A percentile compares a stretch with the other conserved stretches of the same genome.
These are phyloP conservation scores for Penicillium brevicompactum DNA, from an alignment of 2,329 filamentous ascomycete species.

Conservation along the genomic window DNA sequence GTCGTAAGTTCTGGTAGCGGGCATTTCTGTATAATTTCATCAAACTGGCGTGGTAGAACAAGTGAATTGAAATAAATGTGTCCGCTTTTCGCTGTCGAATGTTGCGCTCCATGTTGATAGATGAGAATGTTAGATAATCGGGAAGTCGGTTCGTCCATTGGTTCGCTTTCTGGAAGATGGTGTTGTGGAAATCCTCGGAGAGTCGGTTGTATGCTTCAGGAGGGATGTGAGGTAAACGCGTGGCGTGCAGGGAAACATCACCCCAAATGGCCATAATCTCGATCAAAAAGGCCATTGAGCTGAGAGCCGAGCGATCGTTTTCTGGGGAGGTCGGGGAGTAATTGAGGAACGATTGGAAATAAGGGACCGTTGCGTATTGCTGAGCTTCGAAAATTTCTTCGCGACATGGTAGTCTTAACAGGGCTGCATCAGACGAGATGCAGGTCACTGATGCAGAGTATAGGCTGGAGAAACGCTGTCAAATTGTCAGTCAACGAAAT, in stretches of 20 bases:
- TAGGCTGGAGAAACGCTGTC: constrained; percentile 61
- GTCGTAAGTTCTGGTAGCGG: constrained; percentile 45
- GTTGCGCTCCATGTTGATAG: constrained; percentile 60
- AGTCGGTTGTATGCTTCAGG: constrained; percentile 45
- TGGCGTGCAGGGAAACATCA: constrained; percentile 63
- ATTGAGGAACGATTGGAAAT: constrained; percentile 59
- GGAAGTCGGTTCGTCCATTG: constrained; percentile 64
- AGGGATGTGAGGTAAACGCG: constrained; percentile 53
- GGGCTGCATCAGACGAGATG: constrained; percentile 66
- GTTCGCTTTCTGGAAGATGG: constrained; percentile 55
- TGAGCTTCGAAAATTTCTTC: constrained; percentile 65
- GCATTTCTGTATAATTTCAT: constrained; percentile 68
- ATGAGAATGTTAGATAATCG: constrained; percentile 55
- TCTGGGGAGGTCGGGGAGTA: constrained; percentile 38
- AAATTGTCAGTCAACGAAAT: constrained; percentile 10
- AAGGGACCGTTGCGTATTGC: constrained; percentile 58
- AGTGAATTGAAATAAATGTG: constrained; percentile 65
- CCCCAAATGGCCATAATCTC: constrained; percentile 68
- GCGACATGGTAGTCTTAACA: constrained; percentile 66
- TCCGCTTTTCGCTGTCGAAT: constrained; percentile 58
- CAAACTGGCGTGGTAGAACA: constrained; percentile 65
- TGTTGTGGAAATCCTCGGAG: constrained; percentile 56
- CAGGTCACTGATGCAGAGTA: constrained; percentile 57
- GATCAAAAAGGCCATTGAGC: constrained; percentile 63
- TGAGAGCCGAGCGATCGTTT: constrained; percentile 43